Base-by-base conservation (phyloP, 176 grass and related monocot genomes). In the Avena eriantha region DNA sequence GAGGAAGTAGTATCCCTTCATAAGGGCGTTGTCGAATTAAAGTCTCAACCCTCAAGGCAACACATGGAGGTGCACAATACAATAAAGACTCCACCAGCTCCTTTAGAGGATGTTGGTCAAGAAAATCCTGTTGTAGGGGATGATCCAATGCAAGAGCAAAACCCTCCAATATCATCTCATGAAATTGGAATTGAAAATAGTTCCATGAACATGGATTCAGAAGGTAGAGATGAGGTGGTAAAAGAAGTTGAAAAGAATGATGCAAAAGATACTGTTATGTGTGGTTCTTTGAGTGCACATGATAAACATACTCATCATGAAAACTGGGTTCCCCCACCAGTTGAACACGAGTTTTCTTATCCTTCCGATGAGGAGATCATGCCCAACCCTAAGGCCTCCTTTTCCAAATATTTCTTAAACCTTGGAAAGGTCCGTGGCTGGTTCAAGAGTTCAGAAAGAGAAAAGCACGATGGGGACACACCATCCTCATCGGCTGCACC, bases 181-280 rank as follows among this genome's bases (percentile, higher is more conserved):
- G 7, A 1, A 3, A 2, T 0, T 17, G 35, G 22, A 2, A 1
- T 3, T 9, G 56, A 1, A 8, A n/a, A 21, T n/a, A 19, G 8
- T 59, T 10, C 19, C 19, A 5, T 56, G 5, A 56, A 19, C 54
- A 4, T 8, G 54, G 4, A 4, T 19, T 0, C 17, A 8, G 17
- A 19, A 17, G 17, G 2, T 7, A 13, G 11, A 1, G 0, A 2
- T 23, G 18, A 35, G 7, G 7, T 8, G 1, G 24, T 8, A 59
- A 59, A 59, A 78, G 56, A 80, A 1, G 21, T 19, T 5, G 7
- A 13, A 4, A 16, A 5, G 5, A 24, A 3, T 10, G 16, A 0
- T 17, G 5, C 21, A 0, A 17, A 13, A 7, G 33, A 70, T 0
- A n/a, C 55, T 0, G 31, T 31, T 1, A 23, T 41, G 21, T 82